Base-by-base conservation (phyloP, 106 monocot genomes). In the Hemerocallis citrina region DNA sequence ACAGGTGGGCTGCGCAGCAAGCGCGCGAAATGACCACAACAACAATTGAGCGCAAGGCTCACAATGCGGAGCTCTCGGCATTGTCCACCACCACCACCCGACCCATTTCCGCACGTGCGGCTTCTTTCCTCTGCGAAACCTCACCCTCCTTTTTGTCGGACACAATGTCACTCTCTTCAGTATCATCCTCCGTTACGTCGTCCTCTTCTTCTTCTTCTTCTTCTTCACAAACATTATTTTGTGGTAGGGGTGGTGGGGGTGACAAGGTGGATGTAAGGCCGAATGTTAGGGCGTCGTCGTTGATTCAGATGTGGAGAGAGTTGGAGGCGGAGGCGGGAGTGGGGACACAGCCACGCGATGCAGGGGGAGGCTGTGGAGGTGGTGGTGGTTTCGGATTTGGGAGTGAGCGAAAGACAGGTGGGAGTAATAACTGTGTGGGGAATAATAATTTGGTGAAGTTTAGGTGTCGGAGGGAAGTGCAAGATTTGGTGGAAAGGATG, bases 301-400 rank as follows among this genome's bases (percentile, higher is more conserved):
- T 93, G 47, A 89, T 93, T 27, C 93, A 89, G 75, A 85, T 79
- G 85, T 93, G 93, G 93, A 66, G 82, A 61, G 93, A 89, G 67
- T 40, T 93, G n/a, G 93, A 93, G 75, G 82, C 88, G 1, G 85
- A 85, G 48, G 60, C 65, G 17, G 77, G 63, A 24, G n/a, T n/a
- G n/a, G n/a, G n/a, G n/a, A n/a, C n/a, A n/a, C n/a, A n/a, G n/a
- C n/a, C n/a, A n/a, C n/a, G n/a, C n/a, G n/a, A n/a, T n/a, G n/a
- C n/a, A n/a, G 32, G 44, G 7, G 16, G 23, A 3, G 64, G 58
- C 19, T 16, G 47, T 6, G 31, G 16, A 10, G 17, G 22, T n/a
- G n/a, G n/a, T n/a, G n/a, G 5, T 64, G 63, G 74, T 62, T 54
- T 21, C 63, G 64, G 44, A 33, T n/a, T n/a, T n/a, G n/a, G n/a